Conservation (phyloP, 345 rosid species). For the Populus euphratica region DNA sequence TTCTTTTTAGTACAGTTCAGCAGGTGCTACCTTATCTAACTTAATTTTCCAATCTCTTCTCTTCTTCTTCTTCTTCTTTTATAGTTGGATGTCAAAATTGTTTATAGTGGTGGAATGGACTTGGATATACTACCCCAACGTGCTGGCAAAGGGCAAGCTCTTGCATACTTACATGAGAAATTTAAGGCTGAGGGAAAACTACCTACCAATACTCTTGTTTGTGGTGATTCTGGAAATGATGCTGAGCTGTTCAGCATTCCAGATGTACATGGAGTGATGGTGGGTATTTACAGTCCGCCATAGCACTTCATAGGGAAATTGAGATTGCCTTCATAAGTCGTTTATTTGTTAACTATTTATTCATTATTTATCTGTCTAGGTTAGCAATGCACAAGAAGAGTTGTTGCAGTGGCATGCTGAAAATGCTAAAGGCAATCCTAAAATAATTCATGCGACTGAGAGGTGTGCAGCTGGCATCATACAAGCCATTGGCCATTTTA, state of each 20-base stretch:
- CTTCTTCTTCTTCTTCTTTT: background rate
- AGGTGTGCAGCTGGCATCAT: slow-evolving; percentile 93
- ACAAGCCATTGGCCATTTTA: slow-evolving; percentile 86
- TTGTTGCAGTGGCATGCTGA: slow-evolving; percentile 84
- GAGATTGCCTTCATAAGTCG: slow-evolving; percentile 1
- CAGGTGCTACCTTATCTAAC: background rate
- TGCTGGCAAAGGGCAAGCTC: slow-evolving; percentile 99
- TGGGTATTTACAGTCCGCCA: slow-evolving; percentile 22
- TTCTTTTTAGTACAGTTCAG: background rate
- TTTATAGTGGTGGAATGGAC: slow-evolving; percentile 94
- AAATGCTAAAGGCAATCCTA: slow-evolving; percentile 78
- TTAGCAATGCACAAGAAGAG: slow-evolving; percentile 98
- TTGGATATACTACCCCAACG: slow-evolving; percentile 91
- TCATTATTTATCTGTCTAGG: slow-evolving; percentile 31
- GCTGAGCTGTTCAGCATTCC: slow-evolving; percentile 94
- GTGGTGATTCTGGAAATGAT: slow-evolving; percentile 99
- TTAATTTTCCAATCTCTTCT: background rate
- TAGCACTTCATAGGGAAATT: background rate
- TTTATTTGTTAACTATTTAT: background rate
- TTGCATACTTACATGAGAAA: slow-evolving; percentile 75
- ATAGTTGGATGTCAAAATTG: slow-evolving; percentile 90
- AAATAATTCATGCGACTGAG: slow-evolving; percentile 76
- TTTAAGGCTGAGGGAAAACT: slow-evolving; percentile 63
- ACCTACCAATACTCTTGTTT: slow-evolving; percentile 81
- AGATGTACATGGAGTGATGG: slow-evolving; percentile 90